A percentile compares a stretch with the other conserved stretches of the same genome.
Conservation (phyloP, 805 yeast species). For the Candida pseudoglaebosa region DNA sequence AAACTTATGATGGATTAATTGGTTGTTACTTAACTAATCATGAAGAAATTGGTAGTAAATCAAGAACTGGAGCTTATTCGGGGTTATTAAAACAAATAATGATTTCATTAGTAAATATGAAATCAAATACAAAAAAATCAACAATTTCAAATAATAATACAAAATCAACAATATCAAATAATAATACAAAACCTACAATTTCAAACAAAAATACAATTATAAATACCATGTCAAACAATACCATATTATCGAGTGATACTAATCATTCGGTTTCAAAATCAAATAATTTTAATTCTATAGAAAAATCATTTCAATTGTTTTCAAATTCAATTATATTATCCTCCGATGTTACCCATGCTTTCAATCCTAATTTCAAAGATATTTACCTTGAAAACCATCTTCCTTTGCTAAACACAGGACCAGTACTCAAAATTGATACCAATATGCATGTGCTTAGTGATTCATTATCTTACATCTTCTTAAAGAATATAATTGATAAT, state of each 20-base stretch:
- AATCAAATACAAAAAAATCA: no score
- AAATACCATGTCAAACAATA: no score
- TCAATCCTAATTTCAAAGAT: constrained; percentile 37
- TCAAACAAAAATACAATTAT: no score
- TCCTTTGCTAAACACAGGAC: constrained; percentile 38
- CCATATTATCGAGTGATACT: no score
- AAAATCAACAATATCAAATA: no score
- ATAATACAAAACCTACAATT: no score
- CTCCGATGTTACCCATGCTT: constrained; percentile 42
- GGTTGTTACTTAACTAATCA: constrained; percentile 34
- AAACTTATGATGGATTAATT: constrained; percentile 23
- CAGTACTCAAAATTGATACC: constrained; percentile 33
- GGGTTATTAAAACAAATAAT: constrained; percentile 15
- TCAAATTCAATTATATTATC: constrained; percentile 34
- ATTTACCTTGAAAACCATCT: constrained; percentile 29
- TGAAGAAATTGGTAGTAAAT: constrained; percentile 40
- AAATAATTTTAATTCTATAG: constrained; percentile 6
- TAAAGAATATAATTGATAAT: constrained; percentile 20
- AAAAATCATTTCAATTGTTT: constrained; percentile 8
- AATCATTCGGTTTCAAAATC: no score
- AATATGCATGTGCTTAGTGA: constrained; percentile 39
- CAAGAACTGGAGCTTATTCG: constrained; percentile 39
- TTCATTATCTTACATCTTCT: constrained; percentile 22
- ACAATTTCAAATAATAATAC: no score
- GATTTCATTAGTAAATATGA: constrained; percentile 2